Conservation (phyloP, 768 basidiomycete genomes). For the Phaeotremella skinneri region DNA sequence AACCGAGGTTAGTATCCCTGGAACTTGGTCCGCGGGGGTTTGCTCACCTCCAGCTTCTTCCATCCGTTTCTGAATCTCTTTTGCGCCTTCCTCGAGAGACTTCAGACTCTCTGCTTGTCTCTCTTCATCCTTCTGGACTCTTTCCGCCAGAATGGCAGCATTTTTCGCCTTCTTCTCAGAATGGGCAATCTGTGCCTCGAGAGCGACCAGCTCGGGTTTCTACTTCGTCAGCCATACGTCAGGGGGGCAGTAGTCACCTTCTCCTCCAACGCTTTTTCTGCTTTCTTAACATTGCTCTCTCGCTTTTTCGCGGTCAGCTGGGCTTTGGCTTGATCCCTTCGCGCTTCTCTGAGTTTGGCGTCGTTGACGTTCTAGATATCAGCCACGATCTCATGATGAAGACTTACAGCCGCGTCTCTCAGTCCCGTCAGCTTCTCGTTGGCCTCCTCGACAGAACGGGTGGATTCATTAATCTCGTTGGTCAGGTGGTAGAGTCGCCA, state of each 20-base stretch:
- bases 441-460: constrained; percentile 65
- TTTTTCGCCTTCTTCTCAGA: constrained; percentile 73
- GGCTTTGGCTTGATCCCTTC: constrained; percentile 75
- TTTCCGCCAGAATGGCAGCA: constrained; percentile 63
- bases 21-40: background rate
- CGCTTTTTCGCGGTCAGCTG: constrained; percentile 72
- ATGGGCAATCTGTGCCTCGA: constrained; percentile 86
- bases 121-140: constrained; percentile 62
- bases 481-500: constrained; percentile 91
- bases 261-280: constrained; percentile 80
- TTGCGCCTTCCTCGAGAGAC: constrained; percentile 65
- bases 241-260: constrained; percentile 58
- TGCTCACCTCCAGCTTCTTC: constrained; percentile 72
- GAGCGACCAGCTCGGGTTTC: constrained; percentile 78
- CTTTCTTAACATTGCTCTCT: constrained; percentile 83
- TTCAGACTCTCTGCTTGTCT: constrained; percentile 50
- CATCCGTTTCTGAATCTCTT: constrained; percentile 65
- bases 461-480: constrained; percentile 70
- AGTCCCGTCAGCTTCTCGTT: constrained; percentile 69
- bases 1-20: constrained; percentile 4
- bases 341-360: constrained; percentile 66
- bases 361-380: constrained; percentile 56
- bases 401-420: constrained; percentile 62
- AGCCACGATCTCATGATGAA: background rate
- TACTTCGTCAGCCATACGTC: constrained; percentile 42